These are phyloP conservation scores for Sporothrix protearum DNA, from an alignment of 2,329 filamentous ascomycete genomes.

Conservation along the genomic window DNA sequence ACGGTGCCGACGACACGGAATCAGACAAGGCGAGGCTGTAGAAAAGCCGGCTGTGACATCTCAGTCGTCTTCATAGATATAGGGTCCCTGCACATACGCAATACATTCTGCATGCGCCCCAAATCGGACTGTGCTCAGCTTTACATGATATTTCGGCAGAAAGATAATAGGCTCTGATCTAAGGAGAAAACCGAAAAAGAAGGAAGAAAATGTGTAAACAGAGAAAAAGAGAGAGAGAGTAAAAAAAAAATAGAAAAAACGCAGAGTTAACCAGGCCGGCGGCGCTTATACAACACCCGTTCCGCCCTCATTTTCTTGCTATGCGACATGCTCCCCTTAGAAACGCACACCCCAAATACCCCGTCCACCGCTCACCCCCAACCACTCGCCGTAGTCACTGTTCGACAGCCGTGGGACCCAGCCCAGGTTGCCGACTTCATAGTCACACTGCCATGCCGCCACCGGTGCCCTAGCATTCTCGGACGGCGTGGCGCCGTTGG, in stretches of 20 bases:
- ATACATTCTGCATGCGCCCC: not conserved
- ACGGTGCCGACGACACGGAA: conserved; percentile 22
- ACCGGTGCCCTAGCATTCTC: conserved; percentile 65
- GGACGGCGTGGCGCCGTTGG: conserved; percentile 49
- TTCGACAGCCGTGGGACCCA: conserved; percentile 74
- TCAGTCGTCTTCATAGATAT: not conserved
- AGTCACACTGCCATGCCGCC: conserved; percentile 79
- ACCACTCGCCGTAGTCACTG: conserved; percentile 72
- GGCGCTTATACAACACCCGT: conserved; percentile 8
- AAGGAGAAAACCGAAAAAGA: conserved; percentile 6
- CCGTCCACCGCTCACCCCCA: conserved; percentile 75
- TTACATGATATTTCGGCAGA: not conserved
- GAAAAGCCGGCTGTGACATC: not conserved
- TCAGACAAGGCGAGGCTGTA: conserved; percentile 10
- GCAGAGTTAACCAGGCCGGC: not conserved
- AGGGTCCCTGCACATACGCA: not conserved
- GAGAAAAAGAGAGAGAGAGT: not conserved
- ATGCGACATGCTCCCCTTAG: conserved; percentile 1
- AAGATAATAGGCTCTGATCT: not conserved
- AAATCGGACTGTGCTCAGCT: not conserved
- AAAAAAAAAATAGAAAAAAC: not conserved
- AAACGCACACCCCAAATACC: conserved; percentile 72
- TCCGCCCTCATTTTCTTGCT: not conserved
- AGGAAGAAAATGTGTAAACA: not conserved
- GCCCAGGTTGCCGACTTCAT: conserved; percentile 79